Evolutionary conservation across 2,329 filamentous ascomycete species (phyloP).

Genomic region (Bipolaris gigantea): DNA sequence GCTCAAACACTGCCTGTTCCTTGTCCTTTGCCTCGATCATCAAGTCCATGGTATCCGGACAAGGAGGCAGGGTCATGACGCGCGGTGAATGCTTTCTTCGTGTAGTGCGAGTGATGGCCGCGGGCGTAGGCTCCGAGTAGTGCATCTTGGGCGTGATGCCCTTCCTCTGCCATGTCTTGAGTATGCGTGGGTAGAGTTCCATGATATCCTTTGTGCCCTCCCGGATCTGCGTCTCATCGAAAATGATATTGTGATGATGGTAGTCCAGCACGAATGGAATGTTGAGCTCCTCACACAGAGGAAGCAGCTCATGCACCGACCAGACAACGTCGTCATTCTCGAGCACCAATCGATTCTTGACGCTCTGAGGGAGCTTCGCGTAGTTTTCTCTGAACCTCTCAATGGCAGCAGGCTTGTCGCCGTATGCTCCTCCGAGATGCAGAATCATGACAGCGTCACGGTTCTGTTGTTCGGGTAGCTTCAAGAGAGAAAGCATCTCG

Average conservation of each 20-base stretch:
- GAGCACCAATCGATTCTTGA: conserved; percentile 81
- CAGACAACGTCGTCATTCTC: conserved; percentile 95
- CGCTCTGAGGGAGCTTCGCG: conserved; percentile 61
- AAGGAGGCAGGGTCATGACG: conserved; percentile 79
- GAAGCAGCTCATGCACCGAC: conserved; percentile 88
- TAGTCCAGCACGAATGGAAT: conserved; percentile 92
- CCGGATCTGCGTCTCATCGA: conserved; percentile 70
- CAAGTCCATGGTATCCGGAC: conserved; percentile 81
- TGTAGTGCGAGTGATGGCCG: conserved; percentile 76
- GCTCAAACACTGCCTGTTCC: conserved; percentile 91
- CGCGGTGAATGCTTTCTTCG: conserved; percentile 83
- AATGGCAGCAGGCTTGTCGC: conserved; percentile 79
- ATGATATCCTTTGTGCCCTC: conserved; percentile 86
- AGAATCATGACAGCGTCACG: conserved; percentile 91
- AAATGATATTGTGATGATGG: conserved; percentile 94
- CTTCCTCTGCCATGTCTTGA: conserved; percentile 81
- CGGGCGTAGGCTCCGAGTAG: conserved; percentile 78
- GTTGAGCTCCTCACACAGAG: conserved; percentile 89
- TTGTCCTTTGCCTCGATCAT: conserved; percentile 99
- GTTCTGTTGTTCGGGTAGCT: conserved; percentile 74
- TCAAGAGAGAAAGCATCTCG: conserved; percentile 77
- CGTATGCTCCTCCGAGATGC: conserved; percentile 89
- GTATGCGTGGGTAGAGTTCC: conserved; percentile 72
- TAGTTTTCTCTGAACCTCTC: conserved; percentile 80
- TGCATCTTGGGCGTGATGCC: conserved; percentile 94